Conservation (phyloP, 1,139 yeast species). For the Scheffersomyces titani region DNA sequence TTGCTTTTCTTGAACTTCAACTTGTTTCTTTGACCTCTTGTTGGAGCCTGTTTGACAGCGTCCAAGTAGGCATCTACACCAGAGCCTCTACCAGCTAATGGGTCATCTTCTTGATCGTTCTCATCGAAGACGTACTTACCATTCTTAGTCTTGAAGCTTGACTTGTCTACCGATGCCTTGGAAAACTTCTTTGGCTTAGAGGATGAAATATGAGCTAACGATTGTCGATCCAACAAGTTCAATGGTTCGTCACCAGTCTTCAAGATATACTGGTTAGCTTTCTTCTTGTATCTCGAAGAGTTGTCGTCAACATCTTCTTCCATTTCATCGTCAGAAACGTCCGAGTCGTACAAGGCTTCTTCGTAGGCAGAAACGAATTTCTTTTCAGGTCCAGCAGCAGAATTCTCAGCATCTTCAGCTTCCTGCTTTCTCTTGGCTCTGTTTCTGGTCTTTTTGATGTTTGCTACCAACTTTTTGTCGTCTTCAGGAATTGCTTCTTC, state of each 20-base stretch:
- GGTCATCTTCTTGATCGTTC: constrained; percentile 49
- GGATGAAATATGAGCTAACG: constrained; percentile 85
- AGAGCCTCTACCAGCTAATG: constrained; percentile 44
- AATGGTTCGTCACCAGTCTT: constrained; percentile 74
- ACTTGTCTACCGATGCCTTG: constrained; percentile 42
- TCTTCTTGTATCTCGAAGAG: constrained; percentile 26
- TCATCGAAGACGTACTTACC: constrained; percentile 57
- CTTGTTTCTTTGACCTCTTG: constrained; percentile 88
- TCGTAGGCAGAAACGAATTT: constrained; percentile 83
- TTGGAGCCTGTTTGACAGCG: constrained; percentile 90
- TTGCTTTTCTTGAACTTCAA: constrained; percentile 77
- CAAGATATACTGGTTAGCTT: constrained; percentile 64
- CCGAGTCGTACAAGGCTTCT: constrained; percentile 70
- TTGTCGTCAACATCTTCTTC: constrained; percentile 30
- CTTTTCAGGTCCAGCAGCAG: constrained; percentile 30
- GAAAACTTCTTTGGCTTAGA: constrained; percentile 68
- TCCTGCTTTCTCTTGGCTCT: constrained; percentile 77
- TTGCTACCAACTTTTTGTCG: constrained; percentile 77
- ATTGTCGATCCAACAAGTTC: constrained; percentile 82
- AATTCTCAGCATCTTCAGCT: constrained; percentile 24
- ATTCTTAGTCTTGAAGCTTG: constrained; percentile 52
- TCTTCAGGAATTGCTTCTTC: constrained; percentile 85
- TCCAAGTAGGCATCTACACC: constrained; percentile 92
- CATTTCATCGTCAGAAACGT: constrained; percentile 47
- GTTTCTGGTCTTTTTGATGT: constrained; percentile 82